Evolutionary conservation across 208 protist species (phyloP), one percentile per base, ranked within the genome.

Genomic region (Trypanosoma avium): DNA sequence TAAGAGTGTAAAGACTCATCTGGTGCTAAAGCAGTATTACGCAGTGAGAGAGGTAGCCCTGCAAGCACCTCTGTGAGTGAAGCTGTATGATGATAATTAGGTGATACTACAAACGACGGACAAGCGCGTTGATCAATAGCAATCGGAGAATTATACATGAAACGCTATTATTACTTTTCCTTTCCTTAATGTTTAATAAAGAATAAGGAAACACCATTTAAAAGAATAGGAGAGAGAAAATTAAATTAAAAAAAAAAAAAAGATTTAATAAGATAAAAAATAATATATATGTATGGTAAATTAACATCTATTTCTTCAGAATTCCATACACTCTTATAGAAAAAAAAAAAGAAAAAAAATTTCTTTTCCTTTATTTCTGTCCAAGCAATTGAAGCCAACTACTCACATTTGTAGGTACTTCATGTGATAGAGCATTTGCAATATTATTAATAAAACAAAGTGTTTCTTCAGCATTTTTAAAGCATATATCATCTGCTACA

Each of bases 321-420:
- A 63, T 5, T 40, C 45, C n/a, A 10, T 10, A 9, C 9, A 35
- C 48, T 26, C 33, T 24, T 27, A 50, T 10, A 32, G 2, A 60
- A 63, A 71, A 33, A 29, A 19, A 27, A 45, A 43, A 26, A 45
- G 13, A 36, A 55, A 70, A 38, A 54, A 48, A 66, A n/a, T n/a
- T n/a, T n/a, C n/a, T 30, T 21, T 46, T 4, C 40, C 5, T 0
- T 61, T 52, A 76, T 24, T 50, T 66, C 12, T 57, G 13, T 32
- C 60, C 53, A 4, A 81, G 43, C n/a, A 93, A 75, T 58, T 88
- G 53, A 42, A 90, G 61, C 83, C 86, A 93, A 48, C 65, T 60
- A 45, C 66, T 61, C 60, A 93, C 65, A 48, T 83, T 78, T 21
- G 54, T 53, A 2, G 86, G 83, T 8, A 82, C 71, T 24, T 67